Evolutionary conservation across 2,329 filamentous ascomycete species (phyloP), one percentile per base, ranked within the genome.

Genomic region (Phialemoniopsis sp.): DNA sequence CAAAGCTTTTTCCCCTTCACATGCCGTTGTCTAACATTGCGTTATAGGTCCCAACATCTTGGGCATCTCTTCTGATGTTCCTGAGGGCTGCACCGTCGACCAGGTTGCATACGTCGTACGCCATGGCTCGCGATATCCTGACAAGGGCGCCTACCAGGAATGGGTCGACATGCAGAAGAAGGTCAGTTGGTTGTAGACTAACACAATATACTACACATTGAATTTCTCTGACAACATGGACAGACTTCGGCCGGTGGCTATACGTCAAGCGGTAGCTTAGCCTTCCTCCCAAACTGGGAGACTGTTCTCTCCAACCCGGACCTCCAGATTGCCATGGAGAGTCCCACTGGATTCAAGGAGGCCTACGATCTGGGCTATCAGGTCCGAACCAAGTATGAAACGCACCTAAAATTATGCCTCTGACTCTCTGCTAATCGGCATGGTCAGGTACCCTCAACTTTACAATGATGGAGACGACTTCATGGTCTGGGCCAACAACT

Each of bases 401-500:
- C n/a, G n/a, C n/a, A n/a, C n/a, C n/a, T n/a, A n/a, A n/a, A n/a
- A n/a, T n/a, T n/a, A n/a, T n/a, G n/a, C n/a, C n/a, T n/a, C n/a
- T n/a, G n/a, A n/a, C n/a, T n/a, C n/a, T n/a, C n/a, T n/a, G n/a
- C n/a, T n/a, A n/a, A n/a, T n/a, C n/a, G n/a, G n/a, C n/a, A n/a
- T 26, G 21, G 21, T 26, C 10, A 64, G 64, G 37, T 72, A 72
- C 40, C 67, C 69, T 0, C 56, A 71, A 29, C 65, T 84, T 14
- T 76, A 76, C 47, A 48, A 53, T 2, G 64, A 72, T 37, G 67
- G 69, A 7, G 62, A 69, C 5, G 52, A 63, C 8, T 82, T 84
- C 48, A 63, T 72, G 8, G 71, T 81, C 7, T 86, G 78, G 77
- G 72, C 78, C 14, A 86, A 85, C 53, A 75, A 80, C 48, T 85